Conservation (phyloP, 495 filamentous ascomycete species). For the Cercophora scortea region DNA sequence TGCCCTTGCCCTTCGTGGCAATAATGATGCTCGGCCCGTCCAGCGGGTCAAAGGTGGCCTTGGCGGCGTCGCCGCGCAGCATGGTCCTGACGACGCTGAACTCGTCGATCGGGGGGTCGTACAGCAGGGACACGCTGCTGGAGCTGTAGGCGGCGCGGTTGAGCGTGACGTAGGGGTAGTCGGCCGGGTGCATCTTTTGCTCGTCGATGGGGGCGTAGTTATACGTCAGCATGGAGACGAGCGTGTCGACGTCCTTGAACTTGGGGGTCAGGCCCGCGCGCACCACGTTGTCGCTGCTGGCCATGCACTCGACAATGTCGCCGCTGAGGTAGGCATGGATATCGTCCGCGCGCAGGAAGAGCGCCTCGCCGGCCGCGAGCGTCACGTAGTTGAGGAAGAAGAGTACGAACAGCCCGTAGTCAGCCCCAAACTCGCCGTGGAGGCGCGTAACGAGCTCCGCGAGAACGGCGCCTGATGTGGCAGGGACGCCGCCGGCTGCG, state of each 20-base stretch:
- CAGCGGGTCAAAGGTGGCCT: slow-evolving; percentile 79
- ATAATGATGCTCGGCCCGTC: slow-evolving; percentile 88
- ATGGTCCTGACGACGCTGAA: slow-evolving; percentile 84
- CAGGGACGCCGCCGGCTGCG: slow-evolving; percentile 52
- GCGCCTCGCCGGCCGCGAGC: slow-evolving; percentile 79
- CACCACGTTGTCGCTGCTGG: slow-evolving; percentile 93
- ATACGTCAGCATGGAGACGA: slow-evolving; percentile 93
- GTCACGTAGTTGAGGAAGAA: slow-evolving; percentile 40
- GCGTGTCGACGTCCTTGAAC: slow-evolving; percentile 89
- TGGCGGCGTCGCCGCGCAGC: slow-evolving; percentile 60
- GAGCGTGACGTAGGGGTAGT: slow-evolving; percentile 76
- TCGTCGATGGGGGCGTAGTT: slow-evolving; percentile 84
- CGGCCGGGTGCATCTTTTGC: slow-evolving; percentile 81
- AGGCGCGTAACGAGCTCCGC: slow-evolving; percentile 68
- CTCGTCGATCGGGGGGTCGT: slow-evolving; percentile 95
- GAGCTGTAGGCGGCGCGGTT: slow-evolving; percentile 72
- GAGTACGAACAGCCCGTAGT: slow-evolving; percentile 39
- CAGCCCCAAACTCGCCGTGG: slow-evolving; percentile 46
- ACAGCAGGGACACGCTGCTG: slow-evolving; percentile 60
- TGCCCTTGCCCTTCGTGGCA: slow-evolving; percentile 74
- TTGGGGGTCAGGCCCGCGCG: slow-evolving; percentile 96
- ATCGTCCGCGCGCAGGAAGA: slow-evolving; percentile 93
- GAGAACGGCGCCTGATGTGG: slow-evolving; percentile 58
- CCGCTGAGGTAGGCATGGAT: slow-evolving; percentile 95
- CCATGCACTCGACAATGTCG: slow-evolving; percentile 99